Percentiles rank a stretch among this genome's conserved stretches.
Conservation (phyloP, 768 basidiomycete species). For the Boletus bicolor region DNA sequence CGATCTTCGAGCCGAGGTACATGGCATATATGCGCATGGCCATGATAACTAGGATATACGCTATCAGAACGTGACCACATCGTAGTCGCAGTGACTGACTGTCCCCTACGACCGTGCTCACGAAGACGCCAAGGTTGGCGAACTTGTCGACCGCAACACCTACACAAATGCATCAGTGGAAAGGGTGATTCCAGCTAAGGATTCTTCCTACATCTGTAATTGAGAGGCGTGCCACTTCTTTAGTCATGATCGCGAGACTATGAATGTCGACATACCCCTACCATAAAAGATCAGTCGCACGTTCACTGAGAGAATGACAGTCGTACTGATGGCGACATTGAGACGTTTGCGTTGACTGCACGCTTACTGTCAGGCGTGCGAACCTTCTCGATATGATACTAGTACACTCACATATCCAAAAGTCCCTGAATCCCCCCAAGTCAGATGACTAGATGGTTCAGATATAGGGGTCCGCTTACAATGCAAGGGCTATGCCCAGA, state of each 20-base stretch:
- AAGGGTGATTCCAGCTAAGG: background rate
- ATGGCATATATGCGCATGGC: slow-evolving; percentile 21
- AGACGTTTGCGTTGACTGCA: slow-evolving; percentile 19
- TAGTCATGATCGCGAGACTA: background rate
- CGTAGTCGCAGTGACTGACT: background rate
- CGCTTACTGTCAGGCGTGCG: background rate
- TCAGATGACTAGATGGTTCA: background rate
- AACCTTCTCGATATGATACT: background rate
- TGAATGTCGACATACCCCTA: slow-evolving; percentile 8
- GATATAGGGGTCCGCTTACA: slow-evolving; percentile 7
- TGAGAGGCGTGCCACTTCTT: background rate
- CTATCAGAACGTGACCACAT: background rate
- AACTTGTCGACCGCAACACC: slow-evolving; percentile 11
- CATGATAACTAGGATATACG: slow-evolving; percentile 10
- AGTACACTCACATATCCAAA: slow-evolving; percentile 13
- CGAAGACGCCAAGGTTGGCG: slow-evolving; percentile 14
- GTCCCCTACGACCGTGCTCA: slow-evolving; percentile 6
- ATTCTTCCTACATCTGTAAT: slow-evolving; percentile 10
- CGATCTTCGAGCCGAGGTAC: slow-evolving; percentile 13
- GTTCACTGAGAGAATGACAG: background rate
- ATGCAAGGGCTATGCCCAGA: slow-evolving; percentile 13
- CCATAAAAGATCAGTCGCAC: background rate
- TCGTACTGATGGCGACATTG: slow-evolving; percentile 15
- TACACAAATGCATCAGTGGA: background rate
- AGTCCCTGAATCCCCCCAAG: background rate